Evolutionary conservation across 1,284 basidiomycete species (phyloP).

Genomic region (Puccinia triticina): DNA sequence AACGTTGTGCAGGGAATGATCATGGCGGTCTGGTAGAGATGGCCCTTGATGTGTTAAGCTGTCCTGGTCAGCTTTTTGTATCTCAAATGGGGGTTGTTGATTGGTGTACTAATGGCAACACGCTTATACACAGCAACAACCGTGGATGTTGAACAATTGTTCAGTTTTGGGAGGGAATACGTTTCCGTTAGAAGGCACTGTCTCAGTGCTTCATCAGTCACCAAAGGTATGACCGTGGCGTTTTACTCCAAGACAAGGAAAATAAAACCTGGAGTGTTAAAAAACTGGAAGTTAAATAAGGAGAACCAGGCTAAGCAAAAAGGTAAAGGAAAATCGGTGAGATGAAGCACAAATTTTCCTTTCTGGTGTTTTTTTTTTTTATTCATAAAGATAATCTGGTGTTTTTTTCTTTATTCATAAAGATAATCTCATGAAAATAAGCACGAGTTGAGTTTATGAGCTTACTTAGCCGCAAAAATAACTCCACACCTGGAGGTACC

Average conservation of each 20-base stretch:
- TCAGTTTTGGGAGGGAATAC: not conserved
- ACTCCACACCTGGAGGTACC: too few species aligned
- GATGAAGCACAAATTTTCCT: not conserved
- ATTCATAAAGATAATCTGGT: too few species aligned
- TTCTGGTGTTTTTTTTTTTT: too few species aligned
- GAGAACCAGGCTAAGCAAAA: too few species aligned
- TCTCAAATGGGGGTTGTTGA: not conserved
- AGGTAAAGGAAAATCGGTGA: too few species aligned
- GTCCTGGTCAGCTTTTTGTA: constrained; percentile 1
- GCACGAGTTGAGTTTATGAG: too few species aligned
- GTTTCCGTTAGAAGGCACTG: too few species aligned
- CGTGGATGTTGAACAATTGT: not conserved
- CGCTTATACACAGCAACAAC: constrained; percentile 10
- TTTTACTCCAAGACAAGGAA: not conserved
- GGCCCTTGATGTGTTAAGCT: constrained; percentile 5
- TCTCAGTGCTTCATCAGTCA: too few species aligned
- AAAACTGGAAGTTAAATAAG: not conserved
- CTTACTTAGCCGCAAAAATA: too few species aligned
- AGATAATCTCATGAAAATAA: too few species aligned
- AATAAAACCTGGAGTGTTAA: not conserved
- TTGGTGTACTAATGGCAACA: not conserved
- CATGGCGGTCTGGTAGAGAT: constrained; percentile 20
- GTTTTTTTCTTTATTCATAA: too few species aligned
- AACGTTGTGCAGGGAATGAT: not conserved
- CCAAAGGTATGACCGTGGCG: not conserved